These are phyloP conservation scores for Polysphondylium violaceum DNA, from an alignment of 78 protist genomes.

Conservation along the genomic window DNA sequence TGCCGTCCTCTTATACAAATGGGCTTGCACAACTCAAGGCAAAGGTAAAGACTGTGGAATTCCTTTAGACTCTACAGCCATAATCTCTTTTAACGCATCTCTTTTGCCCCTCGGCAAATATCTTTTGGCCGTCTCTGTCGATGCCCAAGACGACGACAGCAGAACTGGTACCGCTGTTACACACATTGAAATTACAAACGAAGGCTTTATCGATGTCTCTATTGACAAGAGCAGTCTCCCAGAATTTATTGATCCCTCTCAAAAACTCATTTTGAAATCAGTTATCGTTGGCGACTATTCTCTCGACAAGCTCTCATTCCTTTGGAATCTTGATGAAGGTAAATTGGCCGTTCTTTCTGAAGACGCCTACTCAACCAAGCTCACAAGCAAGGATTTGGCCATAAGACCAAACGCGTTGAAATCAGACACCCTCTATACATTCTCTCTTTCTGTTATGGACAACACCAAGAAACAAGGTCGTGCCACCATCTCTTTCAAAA, in stretches of 20 bases:
- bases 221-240: conserved; percentile 18
- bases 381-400: conserved; percentile 5
- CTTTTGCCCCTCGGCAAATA: conserved; percentile 15
- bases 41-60: neutral
- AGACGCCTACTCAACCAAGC: conserved; percentile 14
- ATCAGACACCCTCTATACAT: conserved; percentile 8
- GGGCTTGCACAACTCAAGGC: conserved; percentile 7
- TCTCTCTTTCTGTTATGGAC: conserved; percentile 7
- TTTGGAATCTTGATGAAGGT: conserved; percentile 44
- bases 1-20: neutral
- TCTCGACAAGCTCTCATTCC: neutral
- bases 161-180: conserved; percentile 7
- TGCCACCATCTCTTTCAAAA: conserved; percentile 42
- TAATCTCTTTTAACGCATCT: neutral
- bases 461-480: neutral
- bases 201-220: conserved; percentile 15
- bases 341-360: neutral
- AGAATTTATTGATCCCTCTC: conserved; percentile 18
- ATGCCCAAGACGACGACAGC: conserved; percentile 7
- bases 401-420: conserved; percentile 26
- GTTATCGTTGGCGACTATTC: neutral
- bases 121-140: conserved; percentile 16
- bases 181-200: neutral
- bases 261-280: conserved; percentile 18
- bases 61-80: neutral